These are phyloP conservation scores for Nicotiana rustica DNA, from an alignment of 305 asterid genomes.

Conservation along the genomic window DNA sequence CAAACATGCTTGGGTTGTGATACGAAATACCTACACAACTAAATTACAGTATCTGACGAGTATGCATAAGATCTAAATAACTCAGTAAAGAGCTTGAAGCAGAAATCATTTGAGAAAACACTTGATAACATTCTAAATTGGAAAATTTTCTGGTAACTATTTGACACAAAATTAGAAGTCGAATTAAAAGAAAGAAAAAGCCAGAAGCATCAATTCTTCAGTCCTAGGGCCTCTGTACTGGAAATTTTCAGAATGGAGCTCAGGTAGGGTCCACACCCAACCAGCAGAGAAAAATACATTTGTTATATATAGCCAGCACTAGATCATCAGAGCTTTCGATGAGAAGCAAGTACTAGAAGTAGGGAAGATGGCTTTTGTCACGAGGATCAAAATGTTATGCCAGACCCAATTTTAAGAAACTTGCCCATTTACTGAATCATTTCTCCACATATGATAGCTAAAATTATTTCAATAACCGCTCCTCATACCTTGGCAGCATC, in stretches of 20 bases:
- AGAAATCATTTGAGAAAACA: neutral
- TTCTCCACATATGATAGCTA: neutral
- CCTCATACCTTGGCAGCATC: constrained; percentile 95
- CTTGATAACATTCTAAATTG: neutral
- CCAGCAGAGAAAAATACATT: neutral
- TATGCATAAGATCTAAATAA: neutral
- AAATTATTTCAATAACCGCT: neutral
- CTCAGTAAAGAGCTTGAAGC: neutral
- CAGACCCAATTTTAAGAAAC: neutral
- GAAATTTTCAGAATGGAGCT: neutral
- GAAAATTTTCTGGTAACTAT: neutral
- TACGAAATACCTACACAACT: constrained; percentile 9
- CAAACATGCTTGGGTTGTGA: neutral
- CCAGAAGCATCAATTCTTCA: constrained; percentile 29
- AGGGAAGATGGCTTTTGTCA: constrained; percentile 24
- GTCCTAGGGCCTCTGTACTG: constrained; percentile 2
- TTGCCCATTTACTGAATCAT: constrained; percentile 13
- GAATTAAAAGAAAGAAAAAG: neutral
- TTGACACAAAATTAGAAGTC: neutral
- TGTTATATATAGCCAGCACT: neutral
- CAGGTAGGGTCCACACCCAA: neutral
- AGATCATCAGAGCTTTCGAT: neutral
- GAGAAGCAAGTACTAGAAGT: constrained; percentile 27
- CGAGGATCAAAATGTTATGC: constrained; percentile 6
- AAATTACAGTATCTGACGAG: constrained; percentile 32